phyloP scores from a whole-genome alignment of 306 rosid genomes.

The Echinosophora koreensis region DNA sequence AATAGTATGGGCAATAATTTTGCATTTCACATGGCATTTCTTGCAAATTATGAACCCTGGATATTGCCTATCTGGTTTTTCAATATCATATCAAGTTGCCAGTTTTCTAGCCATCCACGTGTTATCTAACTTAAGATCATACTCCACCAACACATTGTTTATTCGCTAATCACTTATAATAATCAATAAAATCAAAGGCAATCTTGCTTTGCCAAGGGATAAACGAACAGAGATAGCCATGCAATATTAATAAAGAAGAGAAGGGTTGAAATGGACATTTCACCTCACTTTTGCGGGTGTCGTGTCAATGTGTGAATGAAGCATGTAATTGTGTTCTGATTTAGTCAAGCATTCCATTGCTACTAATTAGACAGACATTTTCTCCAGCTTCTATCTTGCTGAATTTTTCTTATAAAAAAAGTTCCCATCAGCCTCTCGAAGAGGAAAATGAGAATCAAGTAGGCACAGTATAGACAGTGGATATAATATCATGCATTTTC shows the following conservation, averaged over 20 bases:
- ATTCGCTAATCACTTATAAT: slow-evolving; percentile 23
- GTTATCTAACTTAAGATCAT: slow-evolving; percentile 6
- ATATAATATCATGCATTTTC: no score
- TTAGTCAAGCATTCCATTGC: slow-evolving; percentile 11
- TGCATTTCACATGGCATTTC: slow-evolving; percentile 30
- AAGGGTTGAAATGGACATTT: slow-evolving; percentile 26
- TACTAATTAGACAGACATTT: background rate
- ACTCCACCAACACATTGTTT: slow-evolving; percentile 18
- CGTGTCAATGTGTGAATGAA: background rate
- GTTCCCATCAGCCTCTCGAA: background rate
- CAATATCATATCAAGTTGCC: slow-evolving; percentile 13
- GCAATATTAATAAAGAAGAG: background rate
- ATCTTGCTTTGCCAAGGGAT: slow-evolving; percentile 41
- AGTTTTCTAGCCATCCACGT: slow-evolving; percentile 14
- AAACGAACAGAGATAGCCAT: background rate
- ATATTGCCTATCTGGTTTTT: slow-evolving; percentile 3
- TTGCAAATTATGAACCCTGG: background rate
- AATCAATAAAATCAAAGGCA: slow-evolving; percentile 37
- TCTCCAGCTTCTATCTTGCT: background rate
- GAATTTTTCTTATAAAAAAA: background rate
- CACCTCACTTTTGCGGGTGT: background rate
- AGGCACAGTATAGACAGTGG: no score
- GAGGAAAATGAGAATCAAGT: no score
- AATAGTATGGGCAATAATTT: slow-evolving; percentile 23
- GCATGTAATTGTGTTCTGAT: background rate